A percentile compares a stretch with the other conserved stretches of the same genome.
These are phyloP conservation scores for Chaetomium fimeti DNA, from an alignment of 495 filamentous ascomycete species.

Conservation along the genomic window DNA sequence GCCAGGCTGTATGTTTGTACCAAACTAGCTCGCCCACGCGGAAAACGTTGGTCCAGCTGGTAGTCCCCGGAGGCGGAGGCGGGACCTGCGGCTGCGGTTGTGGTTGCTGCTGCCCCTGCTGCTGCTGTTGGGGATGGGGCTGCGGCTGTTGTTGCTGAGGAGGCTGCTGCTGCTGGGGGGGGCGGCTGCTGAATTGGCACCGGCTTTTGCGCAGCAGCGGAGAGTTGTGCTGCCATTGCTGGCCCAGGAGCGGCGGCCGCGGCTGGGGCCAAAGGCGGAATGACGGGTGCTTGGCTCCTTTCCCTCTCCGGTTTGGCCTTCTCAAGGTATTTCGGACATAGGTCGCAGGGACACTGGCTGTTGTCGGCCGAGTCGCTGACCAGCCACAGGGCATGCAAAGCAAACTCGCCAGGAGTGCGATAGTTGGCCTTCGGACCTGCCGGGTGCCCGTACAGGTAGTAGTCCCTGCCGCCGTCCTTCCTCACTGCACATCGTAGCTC, in stretches of 20 bases:
- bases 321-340: conserved; percentile 31
- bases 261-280: neutral
- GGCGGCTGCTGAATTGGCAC: conserved; percentile 3
- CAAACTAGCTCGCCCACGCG: conserved; percentile 47
- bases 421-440: conserved; percentile 36
- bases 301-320: conserved; percentile 22
- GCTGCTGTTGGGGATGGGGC: no score
- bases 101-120: neutral
- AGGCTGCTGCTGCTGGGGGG: conserved; percentile 4
- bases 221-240: conserved; percentile 1
- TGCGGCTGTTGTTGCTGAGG: conserved; percentile 12
- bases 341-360: conserved; percentile 39
- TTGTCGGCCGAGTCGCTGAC: conserved; percentile 34
- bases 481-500: conserved; percentile 33
- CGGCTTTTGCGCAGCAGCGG: neutral
- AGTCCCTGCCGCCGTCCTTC: conserved; percentile 36
- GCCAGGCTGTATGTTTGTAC: conserved; percentile 43
- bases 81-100: conserved; percentile 20
- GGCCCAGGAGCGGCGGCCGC: conserved; percentile 5
- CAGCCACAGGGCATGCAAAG: conserved; percentile 44
- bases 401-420: conserved; percentile 45
- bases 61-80: conserved; percentile 27
- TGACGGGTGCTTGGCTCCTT: neutral
- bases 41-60: conserved; percentile 36
- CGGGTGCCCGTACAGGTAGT: conserved; percentile 47